Percentiles rank a stretch among this genome's conserved stretches.
Conservation (phyloP, 2,329 filamentous ascomycete genomes). For the Sporothrix luriei region DNA sequence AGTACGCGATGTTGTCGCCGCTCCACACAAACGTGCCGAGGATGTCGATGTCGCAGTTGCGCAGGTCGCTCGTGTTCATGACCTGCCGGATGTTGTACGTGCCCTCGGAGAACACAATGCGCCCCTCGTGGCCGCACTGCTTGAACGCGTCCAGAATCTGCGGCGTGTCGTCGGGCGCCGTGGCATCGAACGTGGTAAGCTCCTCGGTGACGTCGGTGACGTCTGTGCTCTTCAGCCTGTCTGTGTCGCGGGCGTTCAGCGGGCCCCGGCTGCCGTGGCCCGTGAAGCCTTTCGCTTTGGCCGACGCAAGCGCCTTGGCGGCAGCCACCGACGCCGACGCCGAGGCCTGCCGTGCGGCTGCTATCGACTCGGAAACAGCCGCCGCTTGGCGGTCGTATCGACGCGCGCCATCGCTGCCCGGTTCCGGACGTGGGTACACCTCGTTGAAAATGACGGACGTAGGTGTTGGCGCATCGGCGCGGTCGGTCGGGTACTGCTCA, state of each 20-base stretch:
- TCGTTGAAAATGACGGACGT: slow-evolving; percentile 7
- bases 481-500: slow-evolving; percentile 7
- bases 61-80: slow-evolving; percentile 53
- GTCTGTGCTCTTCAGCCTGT: not conserved
- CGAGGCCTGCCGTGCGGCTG: not conserved
- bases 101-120: slow-evolving; percentile 53
- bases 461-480: not conserved
- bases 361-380: slow-evolving; percentile 7
- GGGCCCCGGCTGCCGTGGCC: slow-evolving; percentile 1
- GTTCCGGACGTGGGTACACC: not conserved
- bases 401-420: not conserved
- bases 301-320: not conserved
- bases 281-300: not conserved
- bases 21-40: slow-evolving; percentile 51
- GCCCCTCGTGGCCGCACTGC: slow-evolving; percentile 53
- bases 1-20: slow-evolving; percentile 49
- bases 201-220: slow-evolving; percentile 5
- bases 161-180: slow-evolving; percentile 49
- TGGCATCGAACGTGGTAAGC: slow-evolving; percentile 36
- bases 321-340: not conserved
- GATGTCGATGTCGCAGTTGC: slow-evolving; percentile 53
- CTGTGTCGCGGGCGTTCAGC: not conserved
- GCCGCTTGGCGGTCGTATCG: slow-evolving; percentile 6
- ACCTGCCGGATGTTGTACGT: slow-evolving; percentile 53
- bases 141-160: slow-evolving; percentile 55